Percentiles rank a stretch among this genome's conserved stretches.
Evolutionary conservation across 352 stramenopile species (phyloP).

Genomic region (Phytophthora foliorum): DNA sequence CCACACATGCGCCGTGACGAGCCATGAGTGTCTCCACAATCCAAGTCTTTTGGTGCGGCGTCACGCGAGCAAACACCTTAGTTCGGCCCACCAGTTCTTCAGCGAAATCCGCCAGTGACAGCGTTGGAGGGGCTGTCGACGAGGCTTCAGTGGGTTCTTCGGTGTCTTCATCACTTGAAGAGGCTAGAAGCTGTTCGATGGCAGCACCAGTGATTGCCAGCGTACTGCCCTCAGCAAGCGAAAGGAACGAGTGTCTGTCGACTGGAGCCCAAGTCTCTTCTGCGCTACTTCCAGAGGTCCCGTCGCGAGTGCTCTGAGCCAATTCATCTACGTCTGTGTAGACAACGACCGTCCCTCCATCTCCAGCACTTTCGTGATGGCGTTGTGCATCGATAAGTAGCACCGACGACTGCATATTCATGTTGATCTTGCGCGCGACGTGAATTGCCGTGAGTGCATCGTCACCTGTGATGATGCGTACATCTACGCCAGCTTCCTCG

Average conservation of each 20-base stretch:
- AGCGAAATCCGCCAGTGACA: slow-evolving; percentile 47
- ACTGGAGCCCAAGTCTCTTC: slow-evolving; percentile 51
- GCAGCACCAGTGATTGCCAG: slow-evolving; percentile 75
- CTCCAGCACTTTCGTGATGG: slow-evolving; percentile 14
- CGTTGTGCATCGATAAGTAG: slow-evolving; percentile 57
- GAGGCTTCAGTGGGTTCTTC: slow-evolving; percentile 9
- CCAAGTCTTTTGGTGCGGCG: slow-evolving; percentile 85
- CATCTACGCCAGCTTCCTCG: slow-evolving; percentile 75
- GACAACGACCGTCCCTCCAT: slow-evolving; percentile 34
- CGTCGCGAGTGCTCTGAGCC: slow-evolving; percentile 40
- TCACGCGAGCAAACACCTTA: slow-evolving; percentile 81
- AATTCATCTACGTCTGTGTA: slow-evolving; percentile 75
- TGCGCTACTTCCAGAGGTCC: slow-evolving; percentile 9
- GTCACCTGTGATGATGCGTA: slow-evolving; percentile 92
- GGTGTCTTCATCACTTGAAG: slow-evolving; percentile 30
- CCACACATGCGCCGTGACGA: slow-evolving; percentile 56
- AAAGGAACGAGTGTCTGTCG: slow-evolving; percentile 58
- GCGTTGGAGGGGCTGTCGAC: slow-evolving; percentile 7
- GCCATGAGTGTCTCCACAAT: slow-evolving; percentile 77
- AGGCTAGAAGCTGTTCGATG: slow-evolving; percentile 53
- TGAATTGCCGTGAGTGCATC: slow-evolving; percentile 85
- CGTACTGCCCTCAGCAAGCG: slow-evolving; percentile 64
- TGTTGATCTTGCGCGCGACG: slow-evolving; percentile 77
- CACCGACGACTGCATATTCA: slow-evolving; percentile 69
- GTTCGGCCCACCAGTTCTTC: slow-evolving; percentile 62